These are phyloP conservation scores for Aspergillus sp. DNA, from an alignment of 2,329 filamentous ascomycete species.

Conservation along the genomic window DNA sequence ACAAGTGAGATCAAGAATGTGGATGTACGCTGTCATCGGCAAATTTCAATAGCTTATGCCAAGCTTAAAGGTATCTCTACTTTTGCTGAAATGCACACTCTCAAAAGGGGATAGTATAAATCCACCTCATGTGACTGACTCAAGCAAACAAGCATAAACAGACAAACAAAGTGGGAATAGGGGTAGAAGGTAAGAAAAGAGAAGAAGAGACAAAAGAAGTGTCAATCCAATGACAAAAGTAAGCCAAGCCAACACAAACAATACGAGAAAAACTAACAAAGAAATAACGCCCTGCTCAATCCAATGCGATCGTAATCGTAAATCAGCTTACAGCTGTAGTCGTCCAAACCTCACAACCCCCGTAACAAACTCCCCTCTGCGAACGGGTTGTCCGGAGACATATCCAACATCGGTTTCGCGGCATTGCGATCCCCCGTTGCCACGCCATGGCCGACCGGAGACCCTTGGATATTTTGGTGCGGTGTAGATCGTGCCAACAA, in stretches of 20 bases:
- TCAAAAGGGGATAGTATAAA: too few species aligned
- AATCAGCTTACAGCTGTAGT: background rate
- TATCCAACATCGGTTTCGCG: slow-evolving; percentile 46
- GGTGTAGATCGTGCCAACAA: slow-evolving; percentile 36
- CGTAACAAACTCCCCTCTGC: slow-evolving; percentile 48
- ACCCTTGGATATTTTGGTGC: slow-evolving; percentile 14
- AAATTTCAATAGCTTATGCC: too few species aligned
- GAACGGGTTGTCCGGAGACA: slow-evolving; percentile 45
- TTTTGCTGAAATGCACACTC: too few species aligned
- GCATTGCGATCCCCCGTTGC: slow-evolving; percentile 43
- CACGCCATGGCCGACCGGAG: slow-evolving; percentile 38
- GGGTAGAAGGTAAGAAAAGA: too few species aligned
- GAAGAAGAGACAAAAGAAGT: background rate
- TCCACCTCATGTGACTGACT: too few species aligned
- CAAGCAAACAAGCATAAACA: too few species aligned
- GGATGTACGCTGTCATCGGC: too few species aligned
- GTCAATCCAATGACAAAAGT: background rate
- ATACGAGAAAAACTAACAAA: background rate
- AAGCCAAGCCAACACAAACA: background rate
- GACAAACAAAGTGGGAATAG: too few species aligned
- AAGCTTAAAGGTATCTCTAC: too few species aligned
- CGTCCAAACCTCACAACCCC: slow-evolving; percentile 21
- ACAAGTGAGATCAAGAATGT: too few species aligned
- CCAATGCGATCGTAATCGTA: background rate
- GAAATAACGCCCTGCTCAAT: background rate